A percentile compares a stretch with the other conserved stretches of the same genome.
These are phyloP conservation scores for Plectranthus barbatus DNA, from an alignment of 257 asterid genomes.

Conservation along the genomic window DNA sequence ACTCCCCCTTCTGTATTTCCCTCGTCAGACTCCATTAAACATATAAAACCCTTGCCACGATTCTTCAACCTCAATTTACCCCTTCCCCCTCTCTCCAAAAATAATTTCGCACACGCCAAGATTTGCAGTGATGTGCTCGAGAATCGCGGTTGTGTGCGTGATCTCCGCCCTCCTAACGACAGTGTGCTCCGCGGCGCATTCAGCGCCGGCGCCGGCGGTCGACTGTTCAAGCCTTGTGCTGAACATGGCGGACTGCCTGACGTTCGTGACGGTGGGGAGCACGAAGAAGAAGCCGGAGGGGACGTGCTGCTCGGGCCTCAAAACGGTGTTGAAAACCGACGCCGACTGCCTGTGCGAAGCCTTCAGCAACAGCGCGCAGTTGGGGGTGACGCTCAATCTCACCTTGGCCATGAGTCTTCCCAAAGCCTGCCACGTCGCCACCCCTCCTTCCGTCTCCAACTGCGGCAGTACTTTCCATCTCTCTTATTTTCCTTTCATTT, in stretches of 20 bases:
- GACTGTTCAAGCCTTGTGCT: constrained; percentile 58
- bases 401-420: constrained; percentile 64
- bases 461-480: constrained; percentile 45
- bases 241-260: constrained; percentile 58
- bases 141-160: background rate
- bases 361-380: constrained; percentile 61
- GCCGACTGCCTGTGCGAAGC: constrained; percentile 70
- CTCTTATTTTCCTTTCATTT: no score
- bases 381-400: constrained; percentile 63
- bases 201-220: constrained; percentile 67
- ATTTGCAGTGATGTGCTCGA: constrained; percentile 6
- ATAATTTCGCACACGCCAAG: no score
- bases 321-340: constrained; percentile 46
- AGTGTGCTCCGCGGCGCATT: constrained; percentile 24
- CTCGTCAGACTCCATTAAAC: background rate
- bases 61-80: background rate
- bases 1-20: background rate
- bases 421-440: constrained; percentile 70
- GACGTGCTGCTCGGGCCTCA: constrained; percentile 66
- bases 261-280: constrained; percentile 59
- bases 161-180: background rate
- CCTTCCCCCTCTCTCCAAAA: background rate
- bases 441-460: constrained; percentile 48
- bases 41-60: background rate
- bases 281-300: constrained; percentile 48